A percentile compares a stretch with the other conserved stretches of the same genome.
These are phyloP conservation scores for Graphilbum fragrans DNA, from an alignment of 2,329 filamentous ascomycete genomes.

Conservation along the genomic window DNA sequence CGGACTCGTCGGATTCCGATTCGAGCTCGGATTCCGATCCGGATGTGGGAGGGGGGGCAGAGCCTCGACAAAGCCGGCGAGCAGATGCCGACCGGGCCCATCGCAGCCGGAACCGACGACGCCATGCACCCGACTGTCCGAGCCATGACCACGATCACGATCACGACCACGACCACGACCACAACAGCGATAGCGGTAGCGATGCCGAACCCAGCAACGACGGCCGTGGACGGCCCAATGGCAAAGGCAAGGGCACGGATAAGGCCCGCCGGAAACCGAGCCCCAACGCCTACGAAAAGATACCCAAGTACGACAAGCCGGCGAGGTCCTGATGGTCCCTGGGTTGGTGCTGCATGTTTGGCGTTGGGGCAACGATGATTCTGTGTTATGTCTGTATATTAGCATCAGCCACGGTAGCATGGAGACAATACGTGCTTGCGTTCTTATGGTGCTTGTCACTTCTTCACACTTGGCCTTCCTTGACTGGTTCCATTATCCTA, in stretches of 20 bases:
- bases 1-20: slow-evolving; percentile 40
- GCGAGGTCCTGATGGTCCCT: slow-evolving; percentile 1
- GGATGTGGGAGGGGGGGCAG: no score
- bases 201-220: slow-evolving; percentile 15
- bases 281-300: slow-evolving; percentile 73
- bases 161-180: slow-evolving; percentile 27
- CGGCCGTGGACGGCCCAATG: neutral
- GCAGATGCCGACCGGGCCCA: slow-evolving; percentile 9
- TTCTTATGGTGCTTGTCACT: no score
- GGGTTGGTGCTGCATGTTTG: neutral
- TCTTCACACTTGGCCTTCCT: no score
- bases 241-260: slow-evolving; percentile 18
- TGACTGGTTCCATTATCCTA: no score
- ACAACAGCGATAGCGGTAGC: slow-evolving; percentile 22
- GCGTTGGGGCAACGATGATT: no score
- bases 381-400: no score
- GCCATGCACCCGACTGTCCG: slow-evolving; percentile 21
- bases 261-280: slow-evolving; percentile 44
- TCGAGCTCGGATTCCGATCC: slow-evolving; percentile 41
- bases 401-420: no score
- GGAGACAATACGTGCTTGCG: no score
- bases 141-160: slow-evolving; percentile 14
- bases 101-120: slow-evolving; percentile 15
- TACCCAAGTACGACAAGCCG: slow-evolving; percentile 38
- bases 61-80: slow-evolving; percentile 19